These are phyloP conservation scores for Neoscytalidium dimidiatum DNA, from an alignment of 2,329 filamentous ascomycete genomes.

Conservation along the genomic window DNA sequence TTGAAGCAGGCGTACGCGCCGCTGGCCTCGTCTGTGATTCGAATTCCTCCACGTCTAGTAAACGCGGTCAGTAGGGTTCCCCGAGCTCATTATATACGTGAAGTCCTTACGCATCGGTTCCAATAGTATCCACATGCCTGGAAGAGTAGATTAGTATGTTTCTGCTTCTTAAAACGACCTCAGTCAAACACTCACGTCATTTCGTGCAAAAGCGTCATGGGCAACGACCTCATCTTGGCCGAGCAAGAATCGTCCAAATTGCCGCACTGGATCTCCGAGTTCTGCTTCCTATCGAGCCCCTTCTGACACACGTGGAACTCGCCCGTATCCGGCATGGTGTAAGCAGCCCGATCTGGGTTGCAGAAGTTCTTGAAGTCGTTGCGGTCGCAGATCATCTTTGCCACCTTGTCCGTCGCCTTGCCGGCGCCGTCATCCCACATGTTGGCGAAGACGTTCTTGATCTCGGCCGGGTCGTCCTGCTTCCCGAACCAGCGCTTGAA, in stretches of 20 bases:
- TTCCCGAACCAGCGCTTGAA: no score
- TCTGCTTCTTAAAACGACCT: neutral
- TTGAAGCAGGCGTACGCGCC: neutral
- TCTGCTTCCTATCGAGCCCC: neutral
- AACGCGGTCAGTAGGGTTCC: neutral
- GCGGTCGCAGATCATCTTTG: neutral
- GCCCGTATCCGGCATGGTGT: neutral
- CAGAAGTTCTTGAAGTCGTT: neutral
- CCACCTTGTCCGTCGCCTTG: no score
- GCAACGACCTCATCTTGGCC: neutral
- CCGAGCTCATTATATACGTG: neutral
- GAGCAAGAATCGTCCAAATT: neutral
- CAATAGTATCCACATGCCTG: neutral
- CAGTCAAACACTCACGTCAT: neutral
- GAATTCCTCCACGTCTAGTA: neutral
- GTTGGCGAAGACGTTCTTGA: no score
- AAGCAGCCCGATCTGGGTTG: neutral
- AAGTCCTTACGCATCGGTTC: neutral
- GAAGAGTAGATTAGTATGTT: neutral
- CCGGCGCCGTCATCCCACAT: no score
- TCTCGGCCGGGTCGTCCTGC: no score
- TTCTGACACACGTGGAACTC: neutral
- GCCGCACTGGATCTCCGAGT: neutral
- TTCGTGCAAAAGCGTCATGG: neutral
- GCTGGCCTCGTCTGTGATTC: neutral